Conservation (phyloP, 176 grass and related monocot genomes). For the Typha latifolia region DNA sequence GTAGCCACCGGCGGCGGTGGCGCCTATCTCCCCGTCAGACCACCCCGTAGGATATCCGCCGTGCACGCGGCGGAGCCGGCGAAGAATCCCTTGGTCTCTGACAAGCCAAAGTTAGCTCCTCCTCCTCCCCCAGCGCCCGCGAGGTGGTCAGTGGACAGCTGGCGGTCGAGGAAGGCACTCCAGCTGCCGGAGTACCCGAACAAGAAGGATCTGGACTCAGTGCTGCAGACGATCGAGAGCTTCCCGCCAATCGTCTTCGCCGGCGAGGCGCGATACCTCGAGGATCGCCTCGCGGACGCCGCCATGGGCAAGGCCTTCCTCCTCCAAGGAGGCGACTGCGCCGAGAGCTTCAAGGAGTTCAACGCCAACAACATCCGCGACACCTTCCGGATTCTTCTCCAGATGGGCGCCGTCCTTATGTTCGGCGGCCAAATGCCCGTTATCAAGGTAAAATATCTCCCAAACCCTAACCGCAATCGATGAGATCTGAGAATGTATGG, state of each 20-base stretch:
- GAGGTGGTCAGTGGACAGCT: constrained; percentile 42
- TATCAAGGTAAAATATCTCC: constrained; percentile 32
- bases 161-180: constrained; percentile 47
- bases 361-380: constrained; percentile 62
- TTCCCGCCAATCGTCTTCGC: constrained; percentile 67
- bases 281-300: constrained; percentile 50
- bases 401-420: constrained; percentile 68
- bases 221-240: constrained; percentile 48
- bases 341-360: constrained; percentile 80
- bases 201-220: constrained; percentile 33
- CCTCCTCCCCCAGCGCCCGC: background rate
- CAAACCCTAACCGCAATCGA: background rate
- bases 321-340: constrained; percentile 67
- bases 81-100: constrained; percentile 10
- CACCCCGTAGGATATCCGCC: constrained; percentile 15
- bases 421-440: constrained; percentile 58
- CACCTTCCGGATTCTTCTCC: constrained; percentile 57
- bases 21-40: constrained; percentile 5
- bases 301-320: constrained; percentile 49
- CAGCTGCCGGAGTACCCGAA: constrained; percentile 58
- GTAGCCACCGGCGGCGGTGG: background rate
- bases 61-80: constrained; percentile 42
- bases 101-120: constrained; percentile 11
- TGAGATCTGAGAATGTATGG: background rate
- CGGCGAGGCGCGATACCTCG: constrained; percentile 49